Evolutionary conservation across 148 eudicot genomes (phyloP).

Genomic region (Fagopyrum tataricum): DNA sequence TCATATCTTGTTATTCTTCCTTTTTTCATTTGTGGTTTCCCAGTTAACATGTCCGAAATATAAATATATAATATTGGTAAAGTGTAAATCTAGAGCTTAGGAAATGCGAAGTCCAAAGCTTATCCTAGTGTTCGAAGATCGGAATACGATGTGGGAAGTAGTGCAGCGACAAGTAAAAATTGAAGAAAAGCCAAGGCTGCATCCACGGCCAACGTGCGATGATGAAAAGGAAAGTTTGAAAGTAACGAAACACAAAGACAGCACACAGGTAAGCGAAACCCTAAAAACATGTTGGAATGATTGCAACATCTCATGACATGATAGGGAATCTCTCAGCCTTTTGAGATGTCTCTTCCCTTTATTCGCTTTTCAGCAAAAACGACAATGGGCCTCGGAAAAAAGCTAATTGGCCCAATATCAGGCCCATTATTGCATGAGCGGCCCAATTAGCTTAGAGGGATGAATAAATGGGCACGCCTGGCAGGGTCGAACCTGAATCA

Average conservation of each 20-base stretch:
- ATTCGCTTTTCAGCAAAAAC: background rate
- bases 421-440: background rate
- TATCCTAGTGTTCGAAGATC: background rate
- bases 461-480: slow-evolving; percentile 67
- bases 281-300: slow-evolving; percentile 28
- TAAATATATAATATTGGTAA: background rate
- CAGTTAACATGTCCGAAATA: background rate
- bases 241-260: background rate
- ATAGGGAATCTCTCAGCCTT: background rate
- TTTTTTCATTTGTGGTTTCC: background rate
- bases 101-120: background rate
- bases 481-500: slow-evolving; percentile 51
- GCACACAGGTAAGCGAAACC: slow-evolving; percentile 1
- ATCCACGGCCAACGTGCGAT: background rate
- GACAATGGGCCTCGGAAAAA: background rate
- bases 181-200: background rate
- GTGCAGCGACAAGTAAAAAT: background rate
- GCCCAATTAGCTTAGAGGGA: slow-evolving; percentile 30
- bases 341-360: too few relatives aligned
- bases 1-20: background rate
- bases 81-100: background rate
- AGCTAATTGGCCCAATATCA: background rate
- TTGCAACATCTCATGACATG: slow-evolving; percentile 15
- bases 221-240: background rate
- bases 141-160: background rate